phyloP scores from a whole-genome alignment of 108 stramenopile species.

The Cylindrotheca closterium region DNA sequence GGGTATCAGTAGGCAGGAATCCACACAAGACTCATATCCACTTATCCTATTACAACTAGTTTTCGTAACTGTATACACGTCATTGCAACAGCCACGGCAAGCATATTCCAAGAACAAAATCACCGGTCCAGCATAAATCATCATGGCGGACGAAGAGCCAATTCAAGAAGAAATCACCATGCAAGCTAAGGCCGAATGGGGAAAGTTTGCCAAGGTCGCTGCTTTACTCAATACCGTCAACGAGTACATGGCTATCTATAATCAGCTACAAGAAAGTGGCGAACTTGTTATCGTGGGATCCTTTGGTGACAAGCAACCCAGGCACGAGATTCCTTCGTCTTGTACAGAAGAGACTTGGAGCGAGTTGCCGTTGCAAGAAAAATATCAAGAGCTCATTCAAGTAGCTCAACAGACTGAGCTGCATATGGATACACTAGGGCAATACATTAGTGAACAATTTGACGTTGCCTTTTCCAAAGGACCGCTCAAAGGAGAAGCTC shows the following conservation, averaged over 20 bases:
- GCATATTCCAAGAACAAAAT: no score
- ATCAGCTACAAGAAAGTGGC: not conserved
- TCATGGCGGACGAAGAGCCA: not conserved
- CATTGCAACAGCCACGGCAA: no score
- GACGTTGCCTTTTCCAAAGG: not conserved
- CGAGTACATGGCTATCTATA: constrained; percentile 7
- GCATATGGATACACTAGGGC: not conserved
- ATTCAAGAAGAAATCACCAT: not conserved
- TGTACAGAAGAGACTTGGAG: not conserved
- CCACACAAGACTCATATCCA: no score
- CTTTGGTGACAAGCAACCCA: not conserved
- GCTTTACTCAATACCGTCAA: not conserved
- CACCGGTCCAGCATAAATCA: no score
- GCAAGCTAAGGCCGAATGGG: not conserved
- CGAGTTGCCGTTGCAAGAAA: not conserved
- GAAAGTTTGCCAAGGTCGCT: not conserved
- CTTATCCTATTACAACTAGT: no score
- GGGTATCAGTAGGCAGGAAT: no score
- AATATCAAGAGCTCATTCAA: not conserved
- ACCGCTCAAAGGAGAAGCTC: not conserved
- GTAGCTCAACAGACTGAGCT: not conserved
- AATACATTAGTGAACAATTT: not conserved
- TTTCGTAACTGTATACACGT: no score
- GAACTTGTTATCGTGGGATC: not conserved
- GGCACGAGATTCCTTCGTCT: not conserved